Conservation (phyloP, 1,139 yeast genomes). For the Pichia sp. region DNA sequence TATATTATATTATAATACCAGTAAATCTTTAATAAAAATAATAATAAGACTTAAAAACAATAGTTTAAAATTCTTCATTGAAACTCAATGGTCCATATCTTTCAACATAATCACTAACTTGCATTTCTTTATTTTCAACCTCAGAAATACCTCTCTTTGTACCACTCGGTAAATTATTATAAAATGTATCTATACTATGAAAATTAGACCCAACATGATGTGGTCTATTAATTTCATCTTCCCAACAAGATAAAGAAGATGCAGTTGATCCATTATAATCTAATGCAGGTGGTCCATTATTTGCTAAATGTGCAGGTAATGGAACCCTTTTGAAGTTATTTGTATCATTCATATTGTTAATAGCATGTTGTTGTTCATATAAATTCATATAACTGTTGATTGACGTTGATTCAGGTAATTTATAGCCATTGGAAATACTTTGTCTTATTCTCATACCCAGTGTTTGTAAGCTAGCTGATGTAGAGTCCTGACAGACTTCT, state of each 20-base stretch:
- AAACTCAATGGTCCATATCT: slow-evolving; percentile 41
- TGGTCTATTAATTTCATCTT: slow-evolving; percentile 20
- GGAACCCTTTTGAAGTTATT: slow-evolving; percentile 40
- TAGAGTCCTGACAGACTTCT: neutral
- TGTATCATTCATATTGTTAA: neutral
- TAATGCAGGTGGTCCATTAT: slow-evolving; percentile 25
- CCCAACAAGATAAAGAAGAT: slow-evolving; percentile 29
- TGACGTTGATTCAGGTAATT: slow-evolving; percentile 21
- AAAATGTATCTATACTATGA: neutral
- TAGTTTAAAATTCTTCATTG: slow-evolving; percentile 39
- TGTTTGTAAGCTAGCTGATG: slow-evolving; percentile 38
- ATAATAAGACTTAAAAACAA: neutral
- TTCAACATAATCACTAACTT: slow-evolving; percentile 20
- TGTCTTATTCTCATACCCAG: slow-evolving; percentile 69
- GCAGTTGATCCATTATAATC: slow-evolving; percentile 27
- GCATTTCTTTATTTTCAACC: slow-evolving; percentile 11
- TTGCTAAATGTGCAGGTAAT: slow-evolving; percentile 36
- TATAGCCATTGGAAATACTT: slow-evolving; percentile 59
- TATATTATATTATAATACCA: too few species aligned
- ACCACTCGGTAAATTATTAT: slow-evolving; percentile 1
- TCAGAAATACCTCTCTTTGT: slow-evolving; percentile 14
- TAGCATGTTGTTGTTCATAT: slow-evolving; percentile 17
- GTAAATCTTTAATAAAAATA: neutral
- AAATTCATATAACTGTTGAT: slow-evolving; percentile 9
- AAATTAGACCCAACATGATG: neutral